A percentile compares a stretch with the other conserved stretches of the same genome.
These are phyloP conservation scores for Herpetomonas tarakana DNA, from an alignment of 208 protist species.

Conservation along the genomic window DNA sequence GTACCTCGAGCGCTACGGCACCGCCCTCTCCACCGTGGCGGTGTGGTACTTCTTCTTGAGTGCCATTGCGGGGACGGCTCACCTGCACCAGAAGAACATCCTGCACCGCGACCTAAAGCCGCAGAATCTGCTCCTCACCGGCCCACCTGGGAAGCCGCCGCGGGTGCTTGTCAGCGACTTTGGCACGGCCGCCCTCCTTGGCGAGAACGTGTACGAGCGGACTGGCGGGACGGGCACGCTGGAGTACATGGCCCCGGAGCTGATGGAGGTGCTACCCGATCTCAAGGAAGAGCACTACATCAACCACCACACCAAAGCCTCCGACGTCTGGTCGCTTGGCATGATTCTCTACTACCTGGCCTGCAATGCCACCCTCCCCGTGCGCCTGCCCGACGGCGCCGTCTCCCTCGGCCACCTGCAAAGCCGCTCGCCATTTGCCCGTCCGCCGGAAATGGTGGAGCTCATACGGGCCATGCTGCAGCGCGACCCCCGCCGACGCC, in stretches of 20 bases:
- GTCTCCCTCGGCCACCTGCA: conserved; percentile 37
- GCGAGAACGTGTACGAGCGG: conserved; percentile 53
- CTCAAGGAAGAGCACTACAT: conserved; percentile 37
- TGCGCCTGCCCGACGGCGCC: conserved; percentile 33
- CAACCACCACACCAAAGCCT: conserved; percentile 61
- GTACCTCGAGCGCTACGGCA: conserved; percentile 72
- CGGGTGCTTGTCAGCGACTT: conserved; percentile 88
- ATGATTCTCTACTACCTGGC: conserved; percentile 88
- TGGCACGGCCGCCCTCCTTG: conserved; percentile 71
- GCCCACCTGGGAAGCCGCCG: conserved; percentile 36
- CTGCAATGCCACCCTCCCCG: conserved; percentile 56
- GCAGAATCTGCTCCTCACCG: conserved; percentile 83
- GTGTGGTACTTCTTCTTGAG: conserved; percentile 91
- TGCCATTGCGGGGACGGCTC: conserved; percentile 67
- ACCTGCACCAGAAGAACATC: conserved; percentile 83
- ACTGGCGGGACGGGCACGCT: conserved; percentile 84
- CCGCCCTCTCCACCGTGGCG: conserved; percentile 63
- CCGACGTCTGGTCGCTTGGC: conserved; percentile 87
- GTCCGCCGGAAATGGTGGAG: conserved; percentile 82
- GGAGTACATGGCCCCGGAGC: conserved; percentile 91
- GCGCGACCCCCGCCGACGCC: conserved; percentile 55
- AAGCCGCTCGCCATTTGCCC: conserved; percentile 22
- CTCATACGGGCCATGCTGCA: conserved; percentile 80
- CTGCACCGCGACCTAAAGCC: conserved; percentile 89
- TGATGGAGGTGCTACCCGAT: conserved; percentile 41